A percentile compares a stretch with the other conserved stretches of the same genome.
Evolutionary conservation across 176 grass and related monocot species (phyloP).

Genomic region (Avena insularis): DNA sequence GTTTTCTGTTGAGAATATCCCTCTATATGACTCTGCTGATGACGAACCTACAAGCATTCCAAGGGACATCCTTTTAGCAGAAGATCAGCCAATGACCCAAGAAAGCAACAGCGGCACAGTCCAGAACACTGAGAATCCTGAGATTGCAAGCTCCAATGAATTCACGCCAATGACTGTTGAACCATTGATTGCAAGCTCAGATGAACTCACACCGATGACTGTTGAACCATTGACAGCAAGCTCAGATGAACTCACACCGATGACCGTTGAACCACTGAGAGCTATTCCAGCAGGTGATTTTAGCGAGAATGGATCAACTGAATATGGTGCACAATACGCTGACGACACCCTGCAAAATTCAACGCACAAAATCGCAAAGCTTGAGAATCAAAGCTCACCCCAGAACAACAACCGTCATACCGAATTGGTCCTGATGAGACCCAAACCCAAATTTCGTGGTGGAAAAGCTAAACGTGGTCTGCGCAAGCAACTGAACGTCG

Average conservation of each 20-base stretch:
- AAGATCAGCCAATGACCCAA: conserved; percentile 18
- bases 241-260: conserved; percentile 52
- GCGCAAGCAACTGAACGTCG: conserved; percentile 62
- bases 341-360: conserved; percentile 49
- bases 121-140: conserved; percentile 33
- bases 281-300: conserved; percentile 73
- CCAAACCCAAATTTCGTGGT: conserved; percentile 50
- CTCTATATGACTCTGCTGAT: conserved; percentile 97
- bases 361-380: conserved; percentile 38
- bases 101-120: conserved; percentile 35
- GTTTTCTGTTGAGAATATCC: conserved; percentile 98
- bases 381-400: conserved; percentile 38
- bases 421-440: conserved; percentile 48
- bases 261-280: conserved; percentile 67
- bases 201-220: conserved; percentile 44
- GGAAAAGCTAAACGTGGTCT: conserved; percentile 67
- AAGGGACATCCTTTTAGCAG: conserved; percentile 59
- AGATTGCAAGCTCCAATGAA: conserved; percentile 36
- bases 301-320: conserved; percentile 54
- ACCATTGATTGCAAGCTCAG: conserved; percentile 30
- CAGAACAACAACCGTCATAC: conserved; percentile 44
- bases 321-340: conserved; percentile 41
- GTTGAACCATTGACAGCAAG: conserved; percentile 44
- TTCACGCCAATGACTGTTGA: conserved; percentile 44
- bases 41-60: conserved; percentile 73